These are phyloP conservation scores for Kurtzmaniella quercitrusa DNA, from an alignment of 1,139 yeast genomes.

Conservation along the genomic window DNA sequence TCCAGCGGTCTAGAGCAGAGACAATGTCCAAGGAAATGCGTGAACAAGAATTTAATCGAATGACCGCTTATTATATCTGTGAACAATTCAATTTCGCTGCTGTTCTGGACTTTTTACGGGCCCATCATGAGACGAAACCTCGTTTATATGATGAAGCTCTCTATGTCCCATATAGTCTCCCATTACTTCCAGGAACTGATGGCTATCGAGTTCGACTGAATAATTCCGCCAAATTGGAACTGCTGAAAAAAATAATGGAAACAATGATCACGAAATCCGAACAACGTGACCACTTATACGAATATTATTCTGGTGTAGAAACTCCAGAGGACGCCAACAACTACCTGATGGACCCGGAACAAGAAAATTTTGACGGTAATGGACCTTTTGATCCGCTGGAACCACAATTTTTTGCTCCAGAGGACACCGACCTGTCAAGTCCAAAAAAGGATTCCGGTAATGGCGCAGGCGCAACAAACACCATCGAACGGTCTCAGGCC, in stretches of 20 bases:
- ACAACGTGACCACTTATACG: slow-evolving; percentile 85
- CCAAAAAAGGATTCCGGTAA: slow-evolving; percentile 9
- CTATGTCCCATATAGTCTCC: slow-evolving; percentile 85
- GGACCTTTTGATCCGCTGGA: slow-evolving; percentile 46
- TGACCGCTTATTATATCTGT: slow-evolving; percentile 86
- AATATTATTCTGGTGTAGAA: slow-evolving; percentile 81
- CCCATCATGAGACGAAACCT: slow-evolving; percentile 78
- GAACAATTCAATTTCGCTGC: slow-evolving; percentile 70
- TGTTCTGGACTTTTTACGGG: slow-evolving; percentile 60
- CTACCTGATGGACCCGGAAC: slow-evolving; percentile 48
- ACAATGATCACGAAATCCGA: slow-evolving; percentile 75
- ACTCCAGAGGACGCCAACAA: slow-evolving; percentile 62
- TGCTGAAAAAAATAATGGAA: slow-evolving; percentile 66
- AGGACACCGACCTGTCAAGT: slow-evolving; percentile 7
- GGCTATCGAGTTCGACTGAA: slow-evolving; percentile 83
- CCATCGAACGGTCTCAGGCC: slow-evolving; percentile 16
- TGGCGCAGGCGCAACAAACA: slow-evolving; percentile 2
- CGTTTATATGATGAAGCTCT: slow-evolving; percentile 86
- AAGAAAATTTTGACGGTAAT: slow-evolving; percentile 31
- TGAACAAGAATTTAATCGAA: slow-evolving; percentile 70
- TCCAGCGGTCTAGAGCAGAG: slow-evolving; percentile 63
- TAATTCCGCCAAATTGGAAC: slow-evolving; percentile 60
- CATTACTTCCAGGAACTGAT: slow-evolving; percentile 81
- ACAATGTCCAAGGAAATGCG: slow-evolving; percentile 63
- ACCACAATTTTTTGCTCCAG: slow-evolving; percentile 48